Conservation (phyloP, 2,329 filamentous ascomycete species). For the Claviceps arundinis region DNA sequence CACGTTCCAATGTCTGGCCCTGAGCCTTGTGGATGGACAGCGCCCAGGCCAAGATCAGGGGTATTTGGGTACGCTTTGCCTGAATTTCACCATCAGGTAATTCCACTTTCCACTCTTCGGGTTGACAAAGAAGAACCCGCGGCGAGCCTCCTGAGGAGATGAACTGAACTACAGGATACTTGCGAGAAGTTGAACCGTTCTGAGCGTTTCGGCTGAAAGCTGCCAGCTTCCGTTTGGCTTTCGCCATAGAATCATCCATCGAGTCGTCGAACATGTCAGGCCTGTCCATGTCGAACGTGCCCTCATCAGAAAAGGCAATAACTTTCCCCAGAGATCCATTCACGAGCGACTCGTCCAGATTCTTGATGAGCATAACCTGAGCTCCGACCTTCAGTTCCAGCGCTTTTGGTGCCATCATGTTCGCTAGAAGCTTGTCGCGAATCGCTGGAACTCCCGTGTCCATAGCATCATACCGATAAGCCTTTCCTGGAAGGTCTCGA, state of each 20-base stretch:
- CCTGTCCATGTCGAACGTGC: slow-evolving; percentile 23
- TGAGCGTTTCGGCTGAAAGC: slow-evolving; percentile 30
- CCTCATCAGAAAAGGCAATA: slow-evolving; percentile 28
- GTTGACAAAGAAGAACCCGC: slow-evolving; percentile 57
- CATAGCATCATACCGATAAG: slow-evolving; percentile 54
- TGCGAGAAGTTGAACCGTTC: slow-evolving; percentile 33
- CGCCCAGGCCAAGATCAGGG: slow-evolving; percentile 91
- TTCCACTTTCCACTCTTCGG: slow-evolving; percentile 92
- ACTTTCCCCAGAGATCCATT: slow-evolving; percentile 90
- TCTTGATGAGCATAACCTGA: slow-evolving; percentile 99
- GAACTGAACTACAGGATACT: slow-evolving; percentile 80
- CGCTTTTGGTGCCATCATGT: slow-evolving; percentile 81
- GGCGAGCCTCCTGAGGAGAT: slow-evolving; percentile 58
- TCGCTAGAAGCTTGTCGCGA: slow-evolving; percentile 66
- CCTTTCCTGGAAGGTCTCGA: slow-evolving; percentile 53
- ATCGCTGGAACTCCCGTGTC: slow-evolving; percentile 62
- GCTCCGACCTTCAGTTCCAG: slow-evolving; percentile 81
- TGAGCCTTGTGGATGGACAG: slow-evolving; percentile 97
- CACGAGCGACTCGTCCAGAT: slow-evolving; percentile 84
- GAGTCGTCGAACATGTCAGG: slow-evolving; percentile 32
- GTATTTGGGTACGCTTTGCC: slow-evolving; percentile 69
- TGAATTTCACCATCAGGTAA: slow-evolving; percentile 90
- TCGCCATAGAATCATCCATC: slow-evolving; percentile 28
- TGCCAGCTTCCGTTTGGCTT: slow-evolving; percentile 44
- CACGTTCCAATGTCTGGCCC: slow-evolving; percentile 82